Evolutionary conservation across 352 stramenopile genomes (phyloP).

Genomic region (Pythium apleroticum): DNA sequence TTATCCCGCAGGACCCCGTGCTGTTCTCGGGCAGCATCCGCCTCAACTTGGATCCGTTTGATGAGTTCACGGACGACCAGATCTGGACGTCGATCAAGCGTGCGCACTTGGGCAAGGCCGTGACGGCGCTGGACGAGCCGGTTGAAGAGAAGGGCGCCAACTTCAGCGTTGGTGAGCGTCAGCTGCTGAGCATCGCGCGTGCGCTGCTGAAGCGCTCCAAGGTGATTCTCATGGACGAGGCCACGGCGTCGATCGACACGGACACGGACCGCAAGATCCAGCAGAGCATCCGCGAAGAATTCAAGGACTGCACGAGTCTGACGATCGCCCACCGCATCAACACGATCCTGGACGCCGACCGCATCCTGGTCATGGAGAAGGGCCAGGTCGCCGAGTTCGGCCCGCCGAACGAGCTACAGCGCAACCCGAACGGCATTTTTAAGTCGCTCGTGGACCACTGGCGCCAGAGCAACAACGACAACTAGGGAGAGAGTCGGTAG

Average conservation of each 20-base stretch:
- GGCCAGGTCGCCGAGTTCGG: conserved; percentile 92
- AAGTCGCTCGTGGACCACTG: conserved; percentile 66
- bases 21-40: conserved; percentile 89
- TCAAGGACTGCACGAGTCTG: conserved; percentile 89
- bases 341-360: conserved; percentile 97
- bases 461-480: conserved; percentile 39
- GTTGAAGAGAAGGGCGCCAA: conserved; percentile 92
- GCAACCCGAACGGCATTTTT: conserved; percentile 60
- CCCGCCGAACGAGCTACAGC: conserved; percentile 76
- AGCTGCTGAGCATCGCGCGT: conserved; percentile 93
- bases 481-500: conserved; percentile 2
- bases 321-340: conserved; percentile 97
- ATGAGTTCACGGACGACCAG: conserved; percentile 58
- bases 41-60: conserved; percentile 90
- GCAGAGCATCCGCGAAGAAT: conserved; percentile 42
- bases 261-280: conserved; percentile 91
- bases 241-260: conserved; percentile 91
- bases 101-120: conserved; percentile 33
- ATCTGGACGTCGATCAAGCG: conserved; percentile 39
- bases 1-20: conserved; percentile 88
- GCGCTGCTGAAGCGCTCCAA: conserved; percentile 89
- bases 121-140: conserved; percentile 68
- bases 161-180: conserved; percentile 92
- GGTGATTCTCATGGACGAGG: conserved; percentile 98
- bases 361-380: conserved; percentile 95